Percentiles rank a stretch among this genome's conserved stretches.
Conservation (phyloP, 2,329 filamentous ascomycete genomes). For the Aspergillus pseudoterreus region DNA sequence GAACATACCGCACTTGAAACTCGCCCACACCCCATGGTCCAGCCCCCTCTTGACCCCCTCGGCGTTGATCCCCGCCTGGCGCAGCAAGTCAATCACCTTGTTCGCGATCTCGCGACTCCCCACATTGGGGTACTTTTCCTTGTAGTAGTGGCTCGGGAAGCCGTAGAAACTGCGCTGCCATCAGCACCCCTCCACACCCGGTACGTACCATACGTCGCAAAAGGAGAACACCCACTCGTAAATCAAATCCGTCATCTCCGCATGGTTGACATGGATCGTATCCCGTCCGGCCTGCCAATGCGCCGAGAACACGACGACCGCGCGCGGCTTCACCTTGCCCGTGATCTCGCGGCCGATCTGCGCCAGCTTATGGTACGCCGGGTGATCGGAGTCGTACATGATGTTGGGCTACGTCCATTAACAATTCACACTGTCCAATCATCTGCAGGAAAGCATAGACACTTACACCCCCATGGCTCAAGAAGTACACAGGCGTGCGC, state of each 20-base stretch:
- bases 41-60: constrained; percentile 61
- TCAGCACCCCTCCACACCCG: not conserved
- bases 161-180: constrained; percentile 57
- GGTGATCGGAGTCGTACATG: constrained; percentile 66
- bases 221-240: constrained; percentile 54
- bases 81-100: constrained; percentile 55
- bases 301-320: constrained; percentile 71
- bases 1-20: constrained; percentile 54
- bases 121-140: constrained; percentile 62
- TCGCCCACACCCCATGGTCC: constrained; percentile 72
- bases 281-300: constrained; percentile 64
- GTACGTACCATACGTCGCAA: not conserved
- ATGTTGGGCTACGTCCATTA: constrained; percentile 50
- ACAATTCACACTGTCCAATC: too few species aligned
- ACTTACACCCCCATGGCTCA: constrained; percentile 48
- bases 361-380: constrained; percentile 62
- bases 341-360: constrained; percentile 68
- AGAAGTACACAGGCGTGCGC: constrained; percentile 51
- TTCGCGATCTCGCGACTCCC: constrained; percentile 60
- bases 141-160: constrained; percentile 67
- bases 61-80: constrained; percentile 56
- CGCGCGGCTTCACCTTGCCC: constrained; percentile 64
- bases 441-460: not conserved
- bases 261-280: constrained; percentile 63
- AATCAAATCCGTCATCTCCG: constrained; percentile 61